phyloP scores from a whole-genome alignment of 2,329 filamentous ascomycete genomes.

The Aspergillus terreus region DNA sequence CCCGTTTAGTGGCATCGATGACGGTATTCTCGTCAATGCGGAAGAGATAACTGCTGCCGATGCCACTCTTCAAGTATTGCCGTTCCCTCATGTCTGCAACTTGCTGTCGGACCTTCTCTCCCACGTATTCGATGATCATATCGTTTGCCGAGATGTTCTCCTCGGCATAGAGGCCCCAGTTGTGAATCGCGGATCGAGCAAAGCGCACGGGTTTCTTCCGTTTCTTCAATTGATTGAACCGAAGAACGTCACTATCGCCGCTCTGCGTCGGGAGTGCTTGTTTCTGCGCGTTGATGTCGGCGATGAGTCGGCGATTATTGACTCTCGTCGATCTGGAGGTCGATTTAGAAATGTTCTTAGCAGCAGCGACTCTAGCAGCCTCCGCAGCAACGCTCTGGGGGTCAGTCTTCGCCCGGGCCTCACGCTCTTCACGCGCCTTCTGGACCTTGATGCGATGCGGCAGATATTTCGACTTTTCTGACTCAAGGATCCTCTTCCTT shows the following conservation, averaged over 20 bases:
- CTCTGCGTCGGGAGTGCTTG: conserved; percentile 66
- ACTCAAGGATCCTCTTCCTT: conserved; percentile 91
- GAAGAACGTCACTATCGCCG: conserved; percentile 81
- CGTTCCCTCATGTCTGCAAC: conserved; percentile 95
- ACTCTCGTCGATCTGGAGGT: conserved; percentile 91
- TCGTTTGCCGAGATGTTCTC: conserved; percentile 96
- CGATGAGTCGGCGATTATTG: conserved; percentile 90
- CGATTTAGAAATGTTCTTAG: conserved; percentile 79
- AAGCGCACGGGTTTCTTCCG: conserved; percentile 99
- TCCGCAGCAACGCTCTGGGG: conserved; percentile 64
- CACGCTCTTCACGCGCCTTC: conserved; percentile 84
- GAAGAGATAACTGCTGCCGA: conserved; percentile 96
- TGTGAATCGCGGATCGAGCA: conserved; percentile 94
- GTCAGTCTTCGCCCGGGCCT: conserved; percentile 65
- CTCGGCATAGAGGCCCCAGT: conserved; percentile 97
- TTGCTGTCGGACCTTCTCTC: conserved; percentile 93
- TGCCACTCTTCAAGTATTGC: conserved; percentile 90
- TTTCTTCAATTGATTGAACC: conserved; percentile 99
- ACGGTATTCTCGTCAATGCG: conserved; percentile 97
- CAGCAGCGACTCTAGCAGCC: conserved; percentile 68
- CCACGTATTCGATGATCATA: conserved; percentile 99
- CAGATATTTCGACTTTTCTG: conserved; percentile 96
- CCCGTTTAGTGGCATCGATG: conserved; percentile 97
- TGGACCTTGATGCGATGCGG: conserved; percentile 97
- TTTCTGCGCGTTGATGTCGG: conserved; percentile 93